Evolutionary conservation across 2,329 filamentous ascomycete genomes (phyloP), one percentile per base, ranked within the genome.

Genomic region (Dothideomycetes sp.): DNA sequence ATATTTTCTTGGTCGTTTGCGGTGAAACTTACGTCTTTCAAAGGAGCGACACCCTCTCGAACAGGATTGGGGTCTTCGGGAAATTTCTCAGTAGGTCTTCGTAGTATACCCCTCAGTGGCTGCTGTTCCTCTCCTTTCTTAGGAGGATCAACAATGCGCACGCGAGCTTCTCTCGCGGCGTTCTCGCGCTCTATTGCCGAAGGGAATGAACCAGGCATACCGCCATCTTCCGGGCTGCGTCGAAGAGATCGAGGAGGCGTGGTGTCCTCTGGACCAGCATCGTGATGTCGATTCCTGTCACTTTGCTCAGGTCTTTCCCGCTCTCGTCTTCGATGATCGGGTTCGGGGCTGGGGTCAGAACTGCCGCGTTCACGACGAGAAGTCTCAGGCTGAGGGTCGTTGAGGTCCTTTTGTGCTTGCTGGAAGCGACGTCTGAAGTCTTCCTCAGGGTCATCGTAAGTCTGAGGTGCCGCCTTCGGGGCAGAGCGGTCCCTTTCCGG

Each of bases 11-110:
- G n/a, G n/a, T n/a, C n/a, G n/a, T n/a, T 27, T 14, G 14, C 9
- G 16, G 17, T 4, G 31, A 9, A 15, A 52, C 55, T 47, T 49
- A 58, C 57, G 55, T 94, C 86, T 62, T 94, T 94, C 55, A 94
- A 75, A n/a, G 88, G 88, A 2, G 88, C 87, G 5, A 94, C 89
- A 12, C 88, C 89, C 58, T 95, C 89, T 15, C 88, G 76, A 27
- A 93, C 72, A 0, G 85, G 81, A 48, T 87, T 81, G 1, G 77
- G 75, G 45, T 94, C 82, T 54, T 95, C 88, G 0, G 89, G 89
- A 52, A 95, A 96, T 52, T 81, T 82, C 18, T 73, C 70, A 12
- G 78, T 86, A 1, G 89, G 88, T 40, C 76, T 73, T 59, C 93
- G 91, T 32, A 96, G 69, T 41, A 96, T 96, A 12, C 87, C 81